These are phyloP conservation scores for Ascochyta pisi DNA, from an alignment of 2,329 filamentous ascomycete species.

Conservation along the genomic window DNA sequence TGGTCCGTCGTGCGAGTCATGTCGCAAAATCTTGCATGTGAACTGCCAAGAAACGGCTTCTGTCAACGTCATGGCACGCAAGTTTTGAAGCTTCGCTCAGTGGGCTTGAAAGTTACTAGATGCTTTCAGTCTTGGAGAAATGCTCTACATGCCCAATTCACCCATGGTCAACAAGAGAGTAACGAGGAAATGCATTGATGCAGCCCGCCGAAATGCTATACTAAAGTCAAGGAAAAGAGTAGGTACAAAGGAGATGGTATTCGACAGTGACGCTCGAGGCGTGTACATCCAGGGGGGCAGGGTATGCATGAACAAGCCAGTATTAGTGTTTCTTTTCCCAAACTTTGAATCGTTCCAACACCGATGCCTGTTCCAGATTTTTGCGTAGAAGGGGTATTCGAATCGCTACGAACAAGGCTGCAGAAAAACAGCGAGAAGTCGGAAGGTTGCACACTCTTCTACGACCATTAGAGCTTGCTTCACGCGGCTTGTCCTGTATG, in stretches of 20 bases:
- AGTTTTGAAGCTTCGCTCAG: not conserved
- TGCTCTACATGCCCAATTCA: constrained; percentile 15
- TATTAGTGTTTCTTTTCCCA: constrained; percentile 40
- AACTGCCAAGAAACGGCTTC: constrained; percentile 28
- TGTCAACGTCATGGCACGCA: constrained; percentile 12
- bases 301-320: constrained; percentile 36
- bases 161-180: constrained; percentile 16
- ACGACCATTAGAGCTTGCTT: not conserved
- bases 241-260: constrained; percentile 44
- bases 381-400: constrained; percentile 21
- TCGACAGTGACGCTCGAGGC: constrained; percentile 25
- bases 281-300: constrained; percentile 23
- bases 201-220: constrained; percentile 42
- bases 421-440: not conserved
- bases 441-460: not conserved
- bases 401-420: constrained; percentile 8
- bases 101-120: not conserved
- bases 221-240: constrained; percentile 29
- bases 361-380: constrained; percentile 18
- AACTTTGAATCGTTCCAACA: constrained; percentile 21
- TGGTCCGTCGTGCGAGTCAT: constrained; percentile 25
- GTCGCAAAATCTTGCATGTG: constrained; percentile 28
- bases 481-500: constrained; percentile 25
- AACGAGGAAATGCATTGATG: constrained; percentile 24
- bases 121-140: constrained; percentile 6